These are phyloP conservation scores for Puccinia polysora DNA, from an alignment of 1,284 basidiomycete species.

Conservation along the genomic window DNA sequence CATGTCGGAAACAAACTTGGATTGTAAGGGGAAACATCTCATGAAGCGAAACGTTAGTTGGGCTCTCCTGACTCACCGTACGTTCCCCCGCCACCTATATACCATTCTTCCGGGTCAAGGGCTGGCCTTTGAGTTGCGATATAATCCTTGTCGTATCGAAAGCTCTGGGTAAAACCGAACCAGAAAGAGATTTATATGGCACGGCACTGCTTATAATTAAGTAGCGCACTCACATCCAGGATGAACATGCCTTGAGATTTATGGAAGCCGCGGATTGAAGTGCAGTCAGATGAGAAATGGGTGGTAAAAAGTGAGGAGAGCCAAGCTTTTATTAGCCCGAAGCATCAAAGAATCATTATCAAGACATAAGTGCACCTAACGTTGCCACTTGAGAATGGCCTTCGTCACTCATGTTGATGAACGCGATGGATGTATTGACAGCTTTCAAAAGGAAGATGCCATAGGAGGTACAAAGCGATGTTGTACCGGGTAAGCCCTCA, in stretches of 20 bases:
- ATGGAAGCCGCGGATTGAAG: too few relatives aligned
- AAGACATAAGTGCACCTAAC: too few relatives aligned
- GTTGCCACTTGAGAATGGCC: too few relatives aligned
- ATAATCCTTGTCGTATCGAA: constrained; percentile 17
- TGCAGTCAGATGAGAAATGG: too few relatives aligned
- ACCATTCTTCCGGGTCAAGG: constrained; percentile 28
- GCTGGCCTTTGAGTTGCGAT: constrained; percentile 14
- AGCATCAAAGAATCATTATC: too few relatives aligned
- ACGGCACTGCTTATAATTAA: neutral
- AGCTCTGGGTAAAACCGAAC: constrained; percentile 12
- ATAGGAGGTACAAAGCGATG: too few relatives aligned
- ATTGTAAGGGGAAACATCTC: neutral
- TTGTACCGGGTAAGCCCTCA: too few relatives aligned
- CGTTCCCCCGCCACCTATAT: constrained; percentile 40
- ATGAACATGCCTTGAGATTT: constrained; percentile 29
- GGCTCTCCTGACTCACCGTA: constrained; percentile 19
- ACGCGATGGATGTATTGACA: too few relatives aligned
- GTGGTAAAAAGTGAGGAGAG: too few relatives aligned
- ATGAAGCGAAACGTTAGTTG: neutral
- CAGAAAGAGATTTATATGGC: neutral
- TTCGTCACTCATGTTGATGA: too few relatives aligned
- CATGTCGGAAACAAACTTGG: neutral
- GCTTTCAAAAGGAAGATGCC: too few relatives aligned
- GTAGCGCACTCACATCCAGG: constrained; percentile 9
- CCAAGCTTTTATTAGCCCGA: too few relatives aligned